Base-by-base conservation (phyloP, 345 rosid species). In the Eucalyptus sp. region DNA sequence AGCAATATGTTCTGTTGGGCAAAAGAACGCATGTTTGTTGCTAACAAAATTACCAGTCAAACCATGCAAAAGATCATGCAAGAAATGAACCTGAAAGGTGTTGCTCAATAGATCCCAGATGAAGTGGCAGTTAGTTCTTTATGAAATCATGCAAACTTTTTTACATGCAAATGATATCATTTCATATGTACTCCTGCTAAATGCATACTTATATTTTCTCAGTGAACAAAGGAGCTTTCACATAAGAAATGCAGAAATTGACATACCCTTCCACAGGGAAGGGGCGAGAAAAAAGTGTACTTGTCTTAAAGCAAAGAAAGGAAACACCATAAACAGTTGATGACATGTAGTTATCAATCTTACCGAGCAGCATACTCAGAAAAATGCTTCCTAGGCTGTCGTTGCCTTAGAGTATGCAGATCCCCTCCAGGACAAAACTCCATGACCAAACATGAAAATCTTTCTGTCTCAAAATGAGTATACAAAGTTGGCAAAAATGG, bases 391-490 rank as follows among this genome's bases (percentile, higher is more conserved):
- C 99, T 98, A 2, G 98, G 99, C 86, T 98, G 99, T 4, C 98
- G 95, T 91, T 98, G 99, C 91, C 99, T 94, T 91, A 98, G 89
- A 85, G 98, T 93, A 89, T 98, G 99, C 51, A 97, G 96, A 94
- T 97, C 99, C 86, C 99, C 99, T 25, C 99, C 99, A 14, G 99
- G 99, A 89, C 99, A 98, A 86, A 94, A 97, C 83, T 98, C 99
- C 99, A 98, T 97, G 80, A 98, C 99, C 93, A 98, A 94, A 90
- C 99, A 97, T 43, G 96, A 93, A 95, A 98, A 98, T 86, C 99
- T 94, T 50, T 98, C 99, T 1, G 99, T 98, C 93, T 98, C 99
- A 86, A 98, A 98, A 92, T 97, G 98, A 4, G 99, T 95, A 86
- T 97, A 97, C 92, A 97, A 91, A 27, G 99, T 97, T 29, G 99